Evolutionary conservation across 352 stramenopile species (phyloP).

Genomic region (Blastocystis sp.): DNA sequence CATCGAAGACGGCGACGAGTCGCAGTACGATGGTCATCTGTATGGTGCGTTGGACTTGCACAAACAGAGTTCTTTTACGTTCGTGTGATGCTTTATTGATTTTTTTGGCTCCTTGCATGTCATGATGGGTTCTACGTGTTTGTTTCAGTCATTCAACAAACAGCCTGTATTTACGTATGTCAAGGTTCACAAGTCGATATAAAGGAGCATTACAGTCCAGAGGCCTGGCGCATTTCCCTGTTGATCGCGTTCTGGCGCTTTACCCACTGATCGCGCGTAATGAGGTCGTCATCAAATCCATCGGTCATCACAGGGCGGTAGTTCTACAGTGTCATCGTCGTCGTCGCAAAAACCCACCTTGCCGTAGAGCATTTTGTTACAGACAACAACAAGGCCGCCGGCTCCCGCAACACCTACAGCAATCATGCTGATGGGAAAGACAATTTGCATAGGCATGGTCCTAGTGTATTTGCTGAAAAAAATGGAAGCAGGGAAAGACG

Average conservation of each 20-base stretch:
- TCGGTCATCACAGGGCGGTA: constrained; percentile 58
- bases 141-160: constrained; percentile 33
- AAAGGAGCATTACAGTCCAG: not conserved
- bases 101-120: constrained; percentile 52
- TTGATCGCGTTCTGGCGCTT: constrained; percentile 51
- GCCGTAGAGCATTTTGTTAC: constrained; percentile 33
- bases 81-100: constrained; percentile 12
- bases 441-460: constrained; percentile 69
- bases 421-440: constrained; percentile 59
- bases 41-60: constrained; percentile 52
- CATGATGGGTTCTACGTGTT: constrained; percentile 42
- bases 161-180: constrained; percentile 22
- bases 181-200: not conserved
- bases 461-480: not conserved
- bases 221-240: not conserved
- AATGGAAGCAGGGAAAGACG: not conserved
- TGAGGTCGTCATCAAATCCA: constrained; percentile 52
- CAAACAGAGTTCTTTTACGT: constrained; percentile 24
- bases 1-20: not conserved
- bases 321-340: constrained; percentile 9
- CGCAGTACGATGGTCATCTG: constrained; percentile 37
- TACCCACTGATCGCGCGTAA: constrained; percentile 44
- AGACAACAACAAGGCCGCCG: constrained; percentile 35
- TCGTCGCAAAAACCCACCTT: constrained; percentile 17
- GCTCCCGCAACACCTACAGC: constrained; percentile 47